Evolutionary conservation across 2,329 filamentous ascomycete species (phyloP), one percentile per base, ranked within the genome.

Genomic region (Cryoendolithus antarcticus): DNA sequence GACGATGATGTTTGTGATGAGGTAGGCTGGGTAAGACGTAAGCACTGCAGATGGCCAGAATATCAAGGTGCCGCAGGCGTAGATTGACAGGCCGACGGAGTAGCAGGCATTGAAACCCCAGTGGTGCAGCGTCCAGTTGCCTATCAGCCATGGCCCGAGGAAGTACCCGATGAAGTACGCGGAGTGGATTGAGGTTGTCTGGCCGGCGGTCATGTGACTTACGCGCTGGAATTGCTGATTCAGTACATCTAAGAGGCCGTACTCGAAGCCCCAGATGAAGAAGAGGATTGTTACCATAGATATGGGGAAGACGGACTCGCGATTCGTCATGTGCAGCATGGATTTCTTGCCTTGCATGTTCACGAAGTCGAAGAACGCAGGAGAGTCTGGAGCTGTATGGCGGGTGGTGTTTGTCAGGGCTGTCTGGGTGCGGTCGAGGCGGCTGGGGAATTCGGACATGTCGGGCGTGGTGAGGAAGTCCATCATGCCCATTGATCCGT

Each of bases 201-300:
- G 70, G 5, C 73, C 69, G 0, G 67, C 59, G 1, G 67, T 72
- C 68, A 82, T 79, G 13, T 71, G 52, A 9, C 78, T 71, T 4
- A 85, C 71, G 9, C 61, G 54, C 29, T 80, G 75, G 38, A 86
- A 78, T 15, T 76, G 75, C 12, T 70, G 71, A 56, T 93, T 93
- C 21, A 95, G 71, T 0, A 80, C 81, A 52, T 91, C 86, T 4
- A 94, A 67, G 2, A 94, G 70, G 1, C 88, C 88, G 50, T 94
- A 94, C 0, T 86, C 86, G 42, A 94, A 81, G 0, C 88, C 88
- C 86, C 86, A 93, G 2, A 94, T 65, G 47, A 93, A 77, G 62
- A 94, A 93, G 0, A 94, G 66, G 5, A 88, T 72, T 1, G 82
- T 84, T 13, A 93, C 85, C 46, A 85, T 67, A 10, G 73, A 70